Evolutionary conservation across 148 eudicot genomes (phyloP).

Genomic region (Talinum fruticosum): DNA sequence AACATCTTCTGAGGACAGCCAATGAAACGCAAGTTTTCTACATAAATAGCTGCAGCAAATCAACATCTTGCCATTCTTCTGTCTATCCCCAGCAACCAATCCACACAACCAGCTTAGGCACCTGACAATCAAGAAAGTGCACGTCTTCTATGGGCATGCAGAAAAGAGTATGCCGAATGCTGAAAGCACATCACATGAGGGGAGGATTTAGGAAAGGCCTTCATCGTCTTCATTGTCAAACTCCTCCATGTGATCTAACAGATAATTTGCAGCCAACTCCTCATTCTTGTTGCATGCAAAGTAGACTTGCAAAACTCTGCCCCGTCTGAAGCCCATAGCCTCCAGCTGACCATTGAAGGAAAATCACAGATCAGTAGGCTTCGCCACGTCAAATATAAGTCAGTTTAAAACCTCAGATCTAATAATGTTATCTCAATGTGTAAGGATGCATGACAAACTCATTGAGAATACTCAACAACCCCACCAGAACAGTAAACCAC

Average conservation of each 20-base stretch:
- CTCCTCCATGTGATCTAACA: constrained; percentile 75
- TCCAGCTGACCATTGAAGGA: constrained; percentile 52
- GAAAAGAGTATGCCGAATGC: constrained; percentile 19
- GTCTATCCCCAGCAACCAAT: constrained; percentile 13
- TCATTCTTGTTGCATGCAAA: constrained; percentile 84
- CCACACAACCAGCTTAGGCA: constrained; percentile 18
- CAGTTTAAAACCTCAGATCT: neutral
- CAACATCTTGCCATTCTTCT: constrained; percentile 21
- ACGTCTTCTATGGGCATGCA: constrained; percentile 19
- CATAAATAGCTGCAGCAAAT: constrained; percentile 18
- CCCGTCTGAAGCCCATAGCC: constrained; percentile 79
- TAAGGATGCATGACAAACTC: too few species aligned
- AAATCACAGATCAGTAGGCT: neutral
- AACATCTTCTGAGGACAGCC: neutral
- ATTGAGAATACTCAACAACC: too few species aligned
- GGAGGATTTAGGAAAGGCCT: constrained; percentile 21
- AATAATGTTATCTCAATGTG: neutral
- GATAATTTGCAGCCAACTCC: constrained; percentile 77
- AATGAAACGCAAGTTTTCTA: constrained; percentile 12
- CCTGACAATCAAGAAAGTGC: constrained; percentile 12
- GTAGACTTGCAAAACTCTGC: constrained; percentile 64
- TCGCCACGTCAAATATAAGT: neutral
- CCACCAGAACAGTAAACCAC: neutral
- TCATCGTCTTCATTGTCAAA: constrained; percentile 54
- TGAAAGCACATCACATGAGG: neutral